These are phyloP conservation scores for Pleomassaria siparia DNA, from an alignment of 2,329 filamentous ascomycete genomes.

Conservation along the genomic window DNA sequence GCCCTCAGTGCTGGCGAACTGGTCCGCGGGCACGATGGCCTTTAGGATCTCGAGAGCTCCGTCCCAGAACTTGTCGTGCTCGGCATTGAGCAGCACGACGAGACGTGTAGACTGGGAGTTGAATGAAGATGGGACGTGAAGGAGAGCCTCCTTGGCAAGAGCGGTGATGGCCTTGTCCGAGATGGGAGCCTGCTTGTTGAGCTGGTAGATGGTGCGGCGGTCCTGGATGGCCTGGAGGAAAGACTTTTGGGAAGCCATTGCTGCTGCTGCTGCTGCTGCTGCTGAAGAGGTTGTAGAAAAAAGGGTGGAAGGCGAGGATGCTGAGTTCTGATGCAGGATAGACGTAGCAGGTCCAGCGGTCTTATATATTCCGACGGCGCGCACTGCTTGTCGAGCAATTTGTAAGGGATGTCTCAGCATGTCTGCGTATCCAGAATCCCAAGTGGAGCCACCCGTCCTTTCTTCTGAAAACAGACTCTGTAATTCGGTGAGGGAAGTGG, in stretches of 20 bases:
- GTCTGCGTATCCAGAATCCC: slow-evolving; percentile 26
- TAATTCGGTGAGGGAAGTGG: slow-evolving; percentile 17
- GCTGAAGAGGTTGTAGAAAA: slow-evolving; percentile 5
- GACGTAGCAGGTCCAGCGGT: slow-evolving; percentile 16
- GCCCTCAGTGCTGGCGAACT: slow-evolving; percentile 58
- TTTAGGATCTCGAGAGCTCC: slow-evolving; percentile 66
- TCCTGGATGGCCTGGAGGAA: slow-evolving; percentile 66
- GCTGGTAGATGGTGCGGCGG: slow-evolving; percentile 70
- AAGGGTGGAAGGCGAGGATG: slow-evolving; percentile 12
- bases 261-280: slow-evolving; percentile 27
- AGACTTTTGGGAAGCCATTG: slow-evolving; percentile 45
- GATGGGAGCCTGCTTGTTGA: slow-evolving; percentile 65
- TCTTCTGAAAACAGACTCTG: slow-evolving; percentile 9
- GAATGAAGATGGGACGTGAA: slow-evolving; percentile 77
- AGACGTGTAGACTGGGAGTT: slow-evolving; percentile 83
- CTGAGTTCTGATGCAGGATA: neutral
- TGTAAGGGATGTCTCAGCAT: slow-evolving; percentile 39
- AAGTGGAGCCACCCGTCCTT: neutral
- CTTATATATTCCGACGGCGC: slow-evolving; percentile 23
- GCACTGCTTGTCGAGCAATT: slow-evolving; percentile 22
- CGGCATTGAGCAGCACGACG: slow-evolving; percentile 74
- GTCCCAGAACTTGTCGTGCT: slow-evolving; percentile 90
- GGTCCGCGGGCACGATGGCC: slow-evolving; percentile 66
- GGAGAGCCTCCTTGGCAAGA: slow-evolving; percentile 61
- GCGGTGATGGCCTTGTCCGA: slow-evolving; percentile 62